Base-by-base conservation (phyloP, 176 grass and related monocot genomes). In the Oryza longistaminata region DNA sequence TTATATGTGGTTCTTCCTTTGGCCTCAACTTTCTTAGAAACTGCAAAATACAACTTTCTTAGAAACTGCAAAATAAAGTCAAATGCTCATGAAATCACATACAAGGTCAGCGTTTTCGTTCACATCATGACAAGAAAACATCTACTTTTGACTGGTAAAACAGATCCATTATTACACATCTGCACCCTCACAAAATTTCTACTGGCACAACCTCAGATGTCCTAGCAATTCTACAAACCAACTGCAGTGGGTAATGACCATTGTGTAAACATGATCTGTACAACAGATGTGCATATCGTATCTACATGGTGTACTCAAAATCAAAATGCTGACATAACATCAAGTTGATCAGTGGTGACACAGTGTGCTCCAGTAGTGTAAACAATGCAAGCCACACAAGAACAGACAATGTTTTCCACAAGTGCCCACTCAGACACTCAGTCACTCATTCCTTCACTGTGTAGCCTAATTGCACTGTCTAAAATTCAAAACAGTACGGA, bases 1-100 rank as follows among this genome's bases (percentile, higher is more conserved):
- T 90, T 94, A 82, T 94, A 95, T 19, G 93, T 96, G 64, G 93
- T 96, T 71, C 88, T 90, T 91, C 93, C 92, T 90, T 99, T 99
- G 60, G 87, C 87, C 88, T 96, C 84, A 62, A 99, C 90, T 64
- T 99, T 99, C 82, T 91, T 91, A 91, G 88, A 99, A 92, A 99
- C 97, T 99, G 90, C 49, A 77, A 90, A 72, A 21, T 42, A 33
- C 84, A 62, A 99, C 90, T 64, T 99, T 99, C 82, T 91, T 91
- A 91, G 88, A 99, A 92, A 99, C 97, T 99, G 90, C 49, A 77
- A 90, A 72, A 21, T 42, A 33, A 90, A 81, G 58, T 52, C 31
- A 81, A 76, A 75, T 50, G 27, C 17, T 74, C 21, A 33, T 76
- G 75, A 81, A 46, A 66, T 72, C 42, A 66, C 67, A 80, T 81